phyloP scores from a whole-genome alignment of 345 rosid genomes.

The Populus simonii region DNA sequence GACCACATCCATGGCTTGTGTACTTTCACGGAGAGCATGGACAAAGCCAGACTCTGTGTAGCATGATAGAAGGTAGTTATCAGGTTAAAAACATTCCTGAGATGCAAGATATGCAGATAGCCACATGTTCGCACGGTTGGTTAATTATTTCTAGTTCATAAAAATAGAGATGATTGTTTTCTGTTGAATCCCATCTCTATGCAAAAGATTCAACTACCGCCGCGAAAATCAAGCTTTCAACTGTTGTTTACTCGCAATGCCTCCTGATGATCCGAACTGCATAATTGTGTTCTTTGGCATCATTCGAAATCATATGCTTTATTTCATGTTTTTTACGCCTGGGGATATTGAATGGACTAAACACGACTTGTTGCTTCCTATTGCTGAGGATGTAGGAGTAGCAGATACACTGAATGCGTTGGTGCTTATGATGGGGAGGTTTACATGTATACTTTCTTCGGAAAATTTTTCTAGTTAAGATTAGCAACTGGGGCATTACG shows the following conservation, averaged over 20 bases:
- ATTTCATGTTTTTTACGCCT: not conserved
- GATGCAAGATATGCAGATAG: not conserved
- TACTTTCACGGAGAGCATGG: not conserved
- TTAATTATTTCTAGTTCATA: not conserved
- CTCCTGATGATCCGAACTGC: not conserved
- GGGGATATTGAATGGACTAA: not conserved
- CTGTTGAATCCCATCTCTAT: not conserved
- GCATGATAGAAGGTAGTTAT: too few relatives aligned
- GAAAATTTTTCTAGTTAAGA: too few relatives aligned
- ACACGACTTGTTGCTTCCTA: not conserved
- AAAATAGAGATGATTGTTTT: not conserved
- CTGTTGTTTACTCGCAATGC: not conserved
- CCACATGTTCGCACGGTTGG: not conserved
- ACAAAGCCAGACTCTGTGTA: not conserved
- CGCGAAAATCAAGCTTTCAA: not conserved
- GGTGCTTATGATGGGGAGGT: too few relatives aligned
- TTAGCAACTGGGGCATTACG: too few relatives aligned
- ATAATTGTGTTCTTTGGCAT: not conserved
- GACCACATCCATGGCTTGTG: not conserved
- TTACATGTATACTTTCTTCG: too few relatives aligned
- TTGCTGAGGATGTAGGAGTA: too few relatives aligned
- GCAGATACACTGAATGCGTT: too few relatives aligned
- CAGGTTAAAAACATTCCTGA: not conserved
- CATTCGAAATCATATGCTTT: not conserved
- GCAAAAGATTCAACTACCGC: not conserved